These are phyloP conservation scores for Saccharomycopsis phalli DNA, from an alignment of 1,139 yeast species.

Conservation along the genomic window DNA sequence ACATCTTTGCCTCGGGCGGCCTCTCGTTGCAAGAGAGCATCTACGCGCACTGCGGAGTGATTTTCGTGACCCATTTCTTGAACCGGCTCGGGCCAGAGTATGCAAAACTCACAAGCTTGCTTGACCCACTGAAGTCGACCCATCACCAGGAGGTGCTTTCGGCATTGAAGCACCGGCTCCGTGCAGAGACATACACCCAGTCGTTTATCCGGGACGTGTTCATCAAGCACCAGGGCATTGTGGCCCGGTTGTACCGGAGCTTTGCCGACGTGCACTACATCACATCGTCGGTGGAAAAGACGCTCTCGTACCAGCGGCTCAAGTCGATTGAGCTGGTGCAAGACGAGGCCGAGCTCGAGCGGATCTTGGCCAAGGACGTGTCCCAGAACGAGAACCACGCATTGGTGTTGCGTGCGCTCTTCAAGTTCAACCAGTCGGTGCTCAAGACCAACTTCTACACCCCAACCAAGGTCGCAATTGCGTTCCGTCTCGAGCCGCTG, in stretches of 20 bases:
- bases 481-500: slow-evolving; percentile 82
- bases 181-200: slow-evolving; percentile 91
- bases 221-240: slow-evolving; percentile 58
- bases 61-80: slow-evolving; percentile 88
- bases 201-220: slow-evolving; percentile 74
- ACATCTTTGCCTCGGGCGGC: slow-evolving; percentile 63
- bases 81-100: slow-evolving; percentile 92
- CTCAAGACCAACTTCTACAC: slow-evolving; percentile 91
- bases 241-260: slow-evolving; percentile 79
- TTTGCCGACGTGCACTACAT: slow-evolving; percentile 90
- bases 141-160: slow-evolving; percentile 65
- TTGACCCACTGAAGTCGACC: slow-evolving; percentile 51
- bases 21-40: slow-evolving; percentile 90
- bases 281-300: slow-evolving; percentile 59
- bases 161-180: slow-evolving; percentile 77
- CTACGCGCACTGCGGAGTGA: slow-evolving; percentile 89
- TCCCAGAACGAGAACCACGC: slow-evolving; percentile 77
- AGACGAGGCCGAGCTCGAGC: slow-evolving; percentile 65
- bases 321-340: slow-evolving; percentile 69
- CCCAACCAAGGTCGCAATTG: slow-evolving; percentile 89
- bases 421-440: slow-evolving; percentile 75
- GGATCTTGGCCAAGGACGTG: slow-evolving; percentile 58
- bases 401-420: slow-evolving; percentile 73
- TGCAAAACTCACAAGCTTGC: slow-evolving; percentile 53
- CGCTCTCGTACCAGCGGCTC: slow-evolving; percentile 83